Conservation (phyloP, 106 monocot species). For the Dioscorea alata region DNA sequence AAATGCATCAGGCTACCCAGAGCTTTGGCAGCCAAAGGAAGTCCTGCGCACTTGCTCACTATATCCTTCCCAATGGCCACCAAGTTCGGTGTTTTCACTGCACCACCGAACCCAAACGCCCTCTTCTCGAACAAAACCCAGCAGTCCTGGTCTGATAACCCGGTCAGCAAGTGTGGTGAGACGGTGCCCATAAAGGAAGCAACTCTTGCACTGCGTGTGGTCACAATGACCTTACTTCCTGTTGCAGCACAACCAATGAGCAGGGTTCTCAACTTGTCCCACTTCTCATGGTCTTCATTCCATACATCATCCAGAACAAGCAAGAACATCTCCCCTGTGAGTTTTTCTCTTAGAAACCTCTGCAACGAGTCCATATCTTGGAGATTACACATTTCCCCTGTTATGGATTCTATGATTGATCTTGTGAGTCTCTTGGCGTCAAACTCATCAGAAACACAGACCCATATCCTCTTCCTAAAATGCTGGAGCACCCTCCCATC, state of each 20-base stretch:
- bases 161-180: background rate
- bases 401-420: background rate
- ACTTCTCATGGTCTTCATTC: slow-evolving; percentile 19
- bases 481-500: background rate
- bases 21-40: slow-evolving; percentile 31
- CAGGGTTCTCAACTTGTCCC: slow-evolving; percentile 14
- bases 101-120: slow-evolving; percentile 17
- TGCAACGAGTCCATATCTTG: slow-evolving; percentile 5
- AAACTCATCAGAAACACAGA: slow-evolving; percentile 6
- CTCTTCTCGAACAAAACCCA: slow-evolving; percentile 25
- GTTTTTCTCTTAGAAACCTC: background rate
- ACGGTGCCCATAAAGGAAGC: slow-evolving; percentile 14
- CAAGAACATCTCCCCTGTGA: slow-evolving; percentile 10
- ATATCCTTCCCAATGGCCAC: slow-evolving; percentile 28
- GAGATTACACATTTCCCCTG: background rate
- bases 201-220: slow-evolving; percentile 17
- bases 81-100: background rate
- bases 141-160: slow-evolving; percentile 21
- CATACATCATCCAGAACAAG: slow-evolving; percentile 47
- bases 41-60: slow-evolving; percentile 29
- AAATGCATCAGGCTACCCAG: slow-evolving; percentile 18
- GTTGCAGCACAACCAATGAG: background rate
- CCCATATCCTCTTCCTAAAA: slow-evolving; percentile 8
- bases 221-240: slow-evolving; percentile 31
- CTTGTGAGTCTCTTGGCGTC: background rate